Evolutionary conservation across 1,284 basidiomycete species (phyloP).

Genomic region (Rhodotorula sp.): DNA sequence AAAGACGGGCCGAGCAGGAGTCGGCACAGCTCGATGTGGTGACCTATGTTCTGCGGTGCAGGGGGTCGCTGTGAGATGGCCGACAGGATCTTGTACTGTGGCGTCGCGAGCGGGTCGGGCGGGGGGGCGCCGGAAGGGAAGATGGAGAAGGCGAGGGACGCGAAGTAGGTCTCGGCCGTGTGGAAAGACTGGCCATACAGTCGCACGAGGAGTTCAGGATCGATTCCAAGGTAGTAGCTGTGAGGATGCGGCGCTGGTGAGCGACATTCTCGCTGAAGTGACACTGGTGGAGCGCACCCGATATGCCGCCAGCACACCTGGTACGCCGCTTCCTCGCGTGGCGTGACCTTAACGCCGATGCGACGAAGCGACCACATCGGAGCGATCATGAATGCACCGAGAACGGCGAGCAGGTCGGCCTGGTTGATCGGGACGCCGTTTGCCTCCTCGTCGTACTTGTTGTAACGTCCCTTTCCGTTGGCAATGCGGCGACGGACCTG

Average conservation of each 20-base stretch:
- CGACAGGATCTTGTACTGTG: slow-evolving; percentile 42
- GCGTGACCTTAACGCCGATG: slow-evolving; percentile 26
- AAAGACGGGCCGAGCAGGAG: slow-evolving; percentile 33
- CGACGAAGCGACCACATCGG: slow-evolving; percentile 43
- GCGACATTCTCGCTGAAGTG: no score
- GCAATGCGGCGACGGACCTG: slow-evolving; percentile 41
- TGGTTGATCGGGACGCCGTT: slow-evolving; percentile 44
- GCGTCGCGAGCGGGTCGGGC: slow-evolving; percentile 24
- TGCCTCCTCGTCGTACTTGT: slow-evolving; percentile 35
- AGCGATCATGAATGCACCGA: slow-evolving; percentile 44
- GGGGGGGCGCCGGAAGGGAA: slow-evolving; percentile 31
- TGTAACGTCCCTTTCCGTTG: slow-evolving; percentile 26
- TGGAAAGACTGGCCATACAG: slow-evolving; percentile 31
- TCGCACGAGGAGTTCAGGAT: slow-evolving; percentile 19
- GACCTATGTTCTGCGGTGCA: slow-evolving; percentile 11
- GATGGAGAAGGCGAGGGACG: slow-evolving; percentile 41
- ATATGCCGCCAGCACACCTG: slow-evolving; percentile 42
- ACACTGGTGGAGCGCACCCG: no score
- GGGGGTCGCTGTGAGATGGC: slow-evolving; percentile 40
- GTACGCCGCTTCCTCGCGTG: slow-evolving; percentile 36
- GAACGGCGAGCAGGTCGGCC: slow-evolving; percentile 42
- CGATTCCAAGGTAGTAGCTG: slow-evolving; percentile 45
- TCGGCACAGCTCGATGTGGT: slow-evolving; percentile 40
- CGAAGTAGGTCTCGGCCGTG: slow-evolving; percentile 39
- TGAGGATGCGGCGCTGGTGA: no score